phyloP scores from a whole-genome alignment of 768 basidiomycete genomes.

The Hemileccinum impolitum region DNA sequence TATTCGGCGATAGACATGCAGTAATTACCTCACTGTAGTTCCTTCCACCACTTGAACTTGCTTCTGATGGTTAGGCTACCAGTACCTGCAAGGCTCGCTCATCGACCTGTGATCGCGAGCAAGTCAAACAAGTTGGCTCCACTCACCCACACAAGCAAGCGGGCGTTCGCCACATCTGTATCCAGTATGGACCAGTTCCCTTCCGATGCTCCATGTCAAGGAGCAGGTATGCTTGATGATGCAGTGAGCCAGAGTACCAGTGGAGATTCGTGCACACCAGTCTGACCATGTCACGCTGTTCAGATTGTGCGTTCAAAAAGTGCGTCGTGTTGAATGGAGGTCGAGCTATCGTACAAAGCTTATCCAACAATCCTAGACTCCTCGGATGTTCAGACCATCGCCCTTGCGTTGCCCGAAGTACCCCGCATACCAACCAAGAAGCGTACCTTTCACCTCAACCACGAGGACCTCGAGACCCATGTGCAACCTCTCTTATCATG shows the following conservation, averaged over 20 bases:
- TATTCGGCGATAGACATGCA: too few relatives aligned
- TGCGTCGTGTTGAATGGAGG: slow-evolving; percentile 3
- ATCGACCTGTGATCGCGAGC: too few relatives aligned
- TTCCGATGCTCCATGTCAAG: background rate
- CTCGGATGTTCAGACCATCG: slow-evolving; percentile 12
- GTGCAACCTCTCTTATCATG: slow-evolving; percentile 36
- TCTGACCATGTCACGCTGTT: background rate
- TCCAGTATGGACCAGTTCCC: slow-evolving; percentile 5
- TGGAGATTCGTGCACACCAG: background rate
- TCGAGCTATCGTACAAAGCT: background rate
- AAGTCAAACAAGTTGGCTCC: too few relatives aligned
- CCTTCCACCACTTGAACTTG: too few relatives aligned
- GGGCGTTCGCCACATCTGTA: background rate
- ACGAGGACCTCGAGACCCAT: slow-evolving; percentile 31
- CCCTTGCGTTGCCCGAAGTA: slow-evolving; percentile 20
- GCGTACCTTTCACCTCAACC: slow-evolving; percentile 35
- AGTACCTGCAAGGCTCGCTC: too few relatives aligned
- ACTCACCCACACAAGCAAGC: background rate
- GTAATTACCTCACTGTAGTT: too few relatives aligned
- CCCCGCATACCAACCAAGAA: slow-evolving; percentile 28
- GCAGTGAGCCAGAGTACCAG: slow-evolving; percentile 13
- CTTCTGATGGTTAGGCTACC: too few relatives aligned
- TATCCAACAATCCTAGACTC: slow-evolving; percentile 13
- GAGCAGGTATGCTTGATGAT: slow-evolving; percentile 15
- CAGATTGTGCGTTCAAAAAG: slow-evolving; percentile 23